Conservation (phyloP, 1,284 basidiomycete genomes). For the Pisolithus thermaeus region DNA sequence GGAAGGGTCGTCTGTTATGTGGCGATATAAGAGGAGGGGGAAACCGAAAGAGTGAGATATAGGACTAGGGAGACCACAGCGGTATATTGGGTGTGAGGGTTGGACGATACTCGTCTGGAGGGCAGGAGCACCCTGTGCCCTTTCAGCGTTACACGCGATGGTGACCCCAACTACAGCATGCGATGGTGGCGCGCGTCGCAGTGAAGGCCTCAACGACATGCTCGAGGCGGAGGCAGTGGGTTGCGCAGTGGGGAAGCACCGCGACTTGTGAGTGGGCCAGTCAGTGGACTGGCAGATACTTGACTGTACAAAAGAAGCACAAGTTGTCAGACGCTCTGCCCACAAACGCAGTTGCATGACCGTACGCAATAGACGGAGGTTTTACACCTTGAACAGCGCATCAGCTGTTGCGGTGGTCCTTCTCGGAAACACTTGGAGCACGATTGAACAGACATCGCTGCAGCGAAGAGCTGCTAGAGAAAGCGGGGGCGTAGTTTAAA, state of each 20-base stretch:
- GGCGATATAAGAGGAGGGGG: constrained; percentile 20
- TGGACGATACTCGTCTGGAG: constrained; percentile 17
- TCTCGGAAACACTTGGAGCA: constrained; percentile 8
- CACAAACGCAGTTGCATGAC: not conserved
- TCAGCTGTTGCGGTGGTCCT: constrained; percentile 15
- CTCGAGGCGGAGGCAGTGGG: not conserved
- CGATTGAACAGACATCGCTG: not conserved
- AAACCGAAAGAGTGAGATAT: constrained; percentile 19
- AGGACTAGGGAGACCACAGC: constrained; percentile 13
- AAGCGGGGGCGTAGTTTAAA: no score
- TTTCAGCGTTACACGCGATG: constrained; percentile 19
- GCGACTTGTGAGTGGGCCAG: constrained; percentile 17
- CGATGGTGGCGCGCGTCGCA: not conserved
- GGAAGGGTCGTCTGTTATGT: constrained; percentile 8
- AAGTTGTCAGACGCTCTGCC: not conserved
- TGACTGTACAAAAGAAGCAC: constrained; percentile 10
- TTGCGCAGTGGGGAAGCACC: constrained; percentile 4
- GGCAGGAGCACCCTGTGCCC: constrained; percentile 16
- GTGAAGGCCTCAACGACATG: not conserved
- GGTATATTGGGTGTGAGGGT: constrained; percentile 18
- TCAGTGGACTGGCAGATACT: constrained; percentile 20
- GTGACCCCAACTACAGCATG: constrained; percentile 15
- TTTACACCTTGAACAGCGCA: constrained; percentile 26
- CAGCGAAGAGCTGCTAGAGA: no score
- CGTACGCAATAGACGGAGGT: constrained; percentile 20